Base-by-base conservation (phyloP, 2,329 filamentous ascomycete species). In the Aureobasidium melanogenum region DNA sequence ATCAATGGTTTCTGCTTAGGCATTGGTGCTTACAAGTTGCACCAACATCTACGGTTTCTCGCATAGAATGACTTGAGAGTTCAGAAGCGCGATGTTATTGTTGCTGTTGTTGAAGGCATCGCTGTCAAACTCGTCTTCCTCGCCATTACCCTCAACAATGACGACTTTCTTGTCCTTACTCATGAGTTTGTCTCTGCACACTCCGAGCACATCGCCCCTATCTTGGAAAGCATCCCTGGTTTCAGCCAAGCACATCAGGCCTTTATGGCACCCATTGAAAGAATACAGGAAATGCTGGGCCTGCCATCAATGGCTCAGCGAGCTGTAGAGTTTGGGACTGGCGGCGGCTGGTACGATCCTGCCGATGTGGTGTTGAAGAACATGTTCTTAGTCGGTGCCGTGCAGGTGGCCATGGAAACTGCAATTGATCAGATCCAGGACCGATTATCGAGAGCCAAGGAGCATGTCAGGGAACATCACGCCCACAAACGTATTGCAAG, bases 1-100 rank as follows among this genome's bases (percentile, higher is more conserved):
- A 60, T 60, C 44, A 60, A 60, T 14, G 56, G 32, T 2, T 60
- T 50, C 17, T 60, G 56, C 24, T 14, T 60, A n/a, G 56, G 44
- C n/a, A 17, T 44, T n/a, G 56, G 56, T 15, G 56, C 56, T 12
- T 28, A 41, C 34, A 51, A 43, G 41, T 19, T 60, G 15, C 56
- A 60, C 17, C 22, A 60, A 24, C 56, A 60, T 17, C 44, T 60
- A 2, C 32, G 34, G 1, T 60, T 60, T 4, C 34, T 60, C 7
- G 26, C 24, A 43, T 41, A 43, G 34, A 60, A 60, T 47, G 46
- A 60, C 10, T 24, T 60, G 32, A 41, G n/a, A 51, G 56, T 60
- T 5, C 34, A 51, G 14, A 60, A 60, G 24, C 44, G 46, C 2
- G 56, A 60, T 14, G 12, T 60, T 7, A 17, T 60, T 12, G 24